phyloP scores from a whole-genome alignment of 352 stramenopile genomes.

The Phytophthora syringae region DNA sequence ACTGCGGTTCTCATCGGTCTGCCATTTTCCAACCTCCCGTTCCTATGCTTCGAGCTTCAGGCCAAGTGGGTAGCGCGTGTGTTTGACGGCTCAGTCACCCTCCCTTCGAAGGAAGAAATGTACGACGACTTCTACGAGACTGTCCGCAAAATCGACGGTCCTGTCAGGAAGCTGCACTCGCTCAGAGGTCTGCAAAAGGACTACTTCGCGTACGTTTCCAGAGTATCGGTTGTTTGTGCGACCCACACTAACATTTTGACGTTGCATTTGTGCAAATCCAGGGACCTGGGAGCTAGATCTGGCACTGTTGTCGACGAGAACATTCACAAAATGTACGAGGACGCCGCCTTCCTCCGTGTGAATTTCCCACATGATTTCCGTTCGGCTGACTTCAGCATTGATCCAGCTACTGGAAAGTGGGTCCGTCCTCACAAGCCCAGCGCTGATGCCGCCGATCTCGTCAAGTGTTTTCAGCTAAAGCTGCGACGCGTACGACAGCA shows the following conservation, averaged over 20 bases:
- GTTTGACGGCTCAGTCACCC: slow-evolving; percentile 53
- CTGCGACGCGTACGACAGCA: not conserved
- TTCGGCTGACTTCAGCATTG: slow-evolving; percentile 58
- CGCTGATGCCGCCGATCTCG: slow-evolving; percentile 16
- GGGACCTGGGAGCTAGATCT: slow-evolving; percentile 41
- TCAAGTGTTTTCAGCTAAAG: slow-evolving; percentile 30
- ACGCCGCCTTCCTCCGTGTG: slow-evolving; percentile 53
- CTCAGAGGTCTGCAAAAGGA: slow-evolving; percentile 45
- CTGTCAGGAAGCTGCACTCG: slow-evolving; percentile 63
- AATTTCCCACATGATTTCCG: slow-evolving; percentile 72
- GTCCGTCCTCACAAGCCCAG: slow-evolving; percentile 34
- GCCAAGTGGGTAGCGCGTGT: slow-evolving; percentile 69
- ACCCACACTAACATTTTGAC: slow-evolving; percentile 1
- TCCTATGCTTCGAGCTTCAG: slow-evolving; percentile 83
- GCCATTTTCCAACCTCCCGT: slow-evolving; percentile 81
- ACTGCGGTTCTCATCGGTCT: slow-evolving; percentile 76
- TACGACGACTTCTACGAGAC: slow-evolving; percentile 56
- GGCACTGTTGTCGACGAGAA: slow-evolving; percentile 39
- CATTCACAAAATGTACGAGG: slow-evolving; percentile 68
- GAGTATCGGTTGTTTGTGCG: not conserved
- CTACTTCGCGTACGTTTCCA: slow-evolving; percentile 47
- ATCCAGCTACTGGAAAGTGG: slow-evolving; percentile 47
- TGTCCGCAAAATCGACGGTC: slow-evolving; percentile 40
- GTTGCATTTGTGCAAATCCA: slow-evolving; percentile 11
- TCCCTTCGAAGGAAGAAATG: slow-evolving; percentile 70